A percentile compares a stretch with the other conserved stretches of the same genome.
phyloP scores from a whole-genome alignment of 768 basidiomycete genomes.

The Boletus barrowsii region DNA sequence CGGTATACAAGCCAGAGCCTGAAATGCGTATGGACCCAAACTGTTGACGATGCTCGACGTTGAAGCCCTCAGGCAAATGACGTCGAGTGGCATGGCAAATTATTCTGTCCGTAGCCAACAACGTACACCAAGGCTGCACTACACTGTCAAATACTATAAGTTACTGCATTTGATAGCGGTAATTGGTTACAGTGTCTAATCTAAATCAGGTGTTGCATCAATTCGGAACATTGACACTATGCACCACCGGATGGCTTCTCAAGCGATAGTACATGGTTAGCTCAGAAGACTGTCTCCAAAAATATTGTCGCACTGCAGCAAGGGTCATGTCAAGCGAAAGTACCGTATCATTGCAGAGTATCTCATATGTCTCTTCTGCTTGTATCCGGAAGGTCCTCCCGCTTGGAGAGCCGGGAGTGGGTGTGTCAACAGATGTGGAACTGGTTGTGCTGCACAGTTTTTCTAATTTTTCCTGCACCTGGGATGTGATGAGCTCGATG shows the following conservation, averaged over 20 bases:
- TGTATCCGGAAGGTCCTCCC: slow-evolving; percentile 23
- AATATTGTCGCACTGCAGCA: slow-evolving; percentile 84
- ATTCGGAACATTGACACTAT: slow-evolving; percentile 2
- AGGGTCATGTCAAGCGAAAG: slow-evolving; percentile 87
- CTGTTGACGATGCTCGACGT: not conserved
- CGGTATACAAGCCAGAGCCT: too few species aligned
- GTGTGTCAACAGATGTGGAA: slow-evolving; percentile 38
- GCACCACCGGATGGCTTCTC: slow-evolving; percentile 24
- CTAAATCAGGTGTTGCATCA: not conserved
- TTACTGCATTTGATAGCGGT: not conserved
- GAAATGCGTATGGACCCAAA: not conserved
- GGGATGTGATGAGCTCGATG: slow-evolving; percentile 5
- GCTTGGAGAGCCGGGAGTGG: slow-evolving; percentile 31
- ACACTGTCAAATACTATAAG: slow-evolving; percentile 22
- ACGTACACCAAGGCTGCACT: not conserved
- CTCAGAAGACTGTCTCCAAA: slow-evolving; percentile 77
- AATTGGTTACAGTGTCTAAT: not conserved
- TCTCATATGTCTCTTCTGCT: slow-evolving; percentile 77
- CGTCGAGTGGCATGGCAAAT: not conserved
- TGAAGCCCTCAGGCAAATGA: not conserved
- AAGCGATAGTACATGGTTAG: slow-evolving; percentile 74
- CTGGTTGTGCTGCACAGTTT: slow-evolving; percentile 41
- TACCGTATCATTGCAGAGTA: slow-evolving; percentile 82
- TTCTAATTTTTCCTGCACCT: slow-evolving; percentile 86
- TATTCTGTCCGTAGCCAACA: not conserved